Conservation (phyloP, 148 eudicot species). For the Selenicereus undatus region DNA sequence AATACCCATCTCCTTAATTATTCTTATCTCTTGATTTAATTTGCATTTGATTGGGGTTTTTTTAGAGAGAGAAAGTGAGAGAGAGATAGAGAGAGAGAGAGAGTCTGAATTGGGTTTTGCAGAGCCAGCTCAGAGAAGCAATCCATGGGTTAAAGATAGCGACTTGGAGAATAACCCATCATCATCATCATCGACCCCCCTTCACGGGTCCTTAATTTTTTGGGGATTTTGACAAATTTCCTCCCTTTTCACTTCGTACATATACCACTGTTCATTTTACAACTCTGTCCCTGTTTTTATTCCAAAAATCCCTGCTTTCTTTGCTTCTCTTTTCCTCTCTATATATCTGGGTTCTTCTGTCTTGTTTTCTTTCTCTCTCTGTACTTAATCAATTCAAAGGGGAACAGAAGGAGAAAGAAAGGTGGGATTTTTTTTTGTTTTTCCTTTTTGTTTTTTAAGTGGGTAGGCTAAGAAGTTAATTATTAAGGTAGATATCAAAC, state of each 20-base stretch:
- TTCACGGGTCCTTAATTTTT: constrained; percentile 32
- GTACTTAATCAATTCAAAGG: neutral
- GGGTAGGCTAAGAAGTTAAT: constrained; percentile 1
- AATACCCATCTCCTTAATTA: constrained; percentile 19
- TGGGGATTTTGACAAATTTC: constrained; percentile 12
- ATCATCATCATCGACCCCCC: constrained; percentile 32
- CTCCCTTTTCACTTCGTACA: constrained; percentile 2
- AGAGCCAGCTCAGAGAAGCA: constrained; percentile 36
- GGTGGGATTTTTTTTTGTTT: neutral
- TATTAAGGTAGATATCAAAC: constrained; percentile 22
- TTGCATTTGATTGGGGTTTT: constrained; percentile 12
- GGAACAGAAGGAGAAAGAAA: constrained; percentile 1
- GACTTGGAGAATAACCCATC: constrained; percentile 37
- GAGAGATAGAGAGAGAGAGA: constrained; percentile 2
- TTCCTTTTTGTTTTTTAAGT: neutral
- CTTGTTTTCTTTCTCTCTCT: neutral
- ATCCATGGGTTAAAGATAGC: constrained; percentile 42
- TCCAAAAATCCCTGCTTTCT: constrained; percentile 23
- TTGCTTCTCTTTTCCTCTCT: neutral
- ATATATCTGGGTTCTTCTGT: neutral
- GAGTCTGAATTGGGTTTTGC: constrained; percentile 20
- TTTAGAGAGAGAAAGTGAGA: neutral
- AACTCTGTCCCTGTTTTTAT: constrained; percentile 22
- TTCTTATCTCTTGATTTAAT: constrained; percentile 14
- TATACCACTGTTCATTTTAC: constrained; percentile 19